A percentile compares a stretch with the other conserved stretches of the same genome.
These are phyloP conservation scores for Babesia bigemina DNA, from an alignment of 169 alveolate genomes.

Conservation along the genomic window DNA sequence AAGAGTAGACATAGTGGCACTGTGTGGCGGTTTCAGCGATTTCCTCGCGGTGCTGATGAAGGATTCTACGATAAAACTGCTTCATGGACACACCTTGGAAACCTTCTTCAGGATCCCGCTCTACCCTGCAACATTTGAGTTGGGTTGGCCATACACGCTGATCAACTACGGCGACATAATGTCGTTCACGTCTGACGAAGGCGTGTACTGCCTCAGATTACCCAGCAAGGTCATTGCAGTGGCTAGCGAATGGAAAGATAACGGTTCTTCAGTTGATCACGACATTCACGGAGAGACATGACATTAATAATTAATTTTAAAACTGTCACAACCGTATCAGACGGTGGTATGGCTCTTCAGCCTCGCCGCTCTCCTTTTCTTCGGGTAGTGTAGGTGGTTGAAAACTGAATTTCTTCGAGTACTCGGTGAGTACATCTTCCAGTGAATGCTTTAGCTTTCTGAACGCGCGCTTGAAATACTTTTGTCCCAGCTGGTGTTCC, in stretches of 20 bases:
- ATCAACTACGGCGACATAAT: constrained; percentile 35
- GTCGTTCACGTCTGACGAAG: constrained; percentile 67
- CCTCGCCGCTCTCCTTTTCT: neutral
- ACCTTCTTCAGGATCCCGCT: constrained; percentile 21
- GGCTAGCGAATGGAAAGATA: constrained; percentile 15
- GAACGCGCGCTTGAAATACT: neutral
- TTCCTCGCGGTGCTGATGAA: constrained; percentile 44
- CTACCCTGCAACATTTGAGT: constrained; percentile 55
- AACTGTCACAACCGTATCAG: neutral
- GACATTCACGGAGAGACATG: neutral
- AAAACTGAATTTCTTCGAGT: constrained; percentile 10
- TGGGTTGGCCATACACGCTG: constrained; percentile 62
- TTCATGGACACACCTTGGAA: constrained; percentile 35
- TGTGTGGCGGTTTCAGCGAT: constrained; percentile 38
- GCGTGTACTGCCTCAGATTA: constrained; percentile 48
- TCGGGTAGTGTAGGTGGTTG: constrained; percentile 1
- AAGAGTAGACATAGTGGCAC: constrained; percentile 28
- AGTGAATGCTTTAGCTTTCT: neutral
- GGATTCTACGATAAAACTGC: constrained; percentile 15
- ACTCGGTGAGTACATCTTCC: constrained; percentile 9
- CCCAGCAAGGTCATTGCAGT: constrained; percentile 20
- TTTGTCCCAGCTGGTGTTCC: neutral
- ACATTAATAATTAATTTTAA: neutral
- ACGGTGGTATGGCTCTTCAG: neutral
- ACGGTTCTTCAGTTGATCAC: neutral